These are phyloP conservation scores for Backusella australiensis DNA, from an alignment of 192 early-diverging fungal species.

Conservation along the genomic window DNA sequence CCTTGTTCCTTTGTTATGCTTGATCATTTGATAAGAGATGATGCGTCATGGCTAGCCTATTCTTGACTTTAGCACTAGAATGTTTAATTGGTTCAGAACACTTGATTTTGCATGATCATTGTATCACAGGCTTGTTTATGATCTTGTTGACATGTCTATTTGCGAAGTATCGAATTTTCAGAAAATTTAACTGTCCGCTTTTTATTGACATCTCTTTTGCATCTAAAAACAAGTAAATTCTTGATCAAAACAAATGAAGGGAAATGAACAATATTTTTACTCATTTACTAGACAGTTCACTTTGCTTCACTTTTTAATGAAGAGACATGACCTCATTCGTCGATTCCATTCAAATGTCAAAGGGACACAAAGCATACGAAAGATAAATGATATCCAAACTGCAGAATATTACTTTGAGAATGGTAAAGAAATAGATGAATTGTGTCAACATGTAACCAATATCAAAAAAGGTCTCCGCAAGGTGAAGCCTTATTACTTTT, in stretches of 20 bases:
- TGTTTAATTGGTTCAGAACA: neutral
- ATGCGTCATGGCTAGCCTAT: neutral
- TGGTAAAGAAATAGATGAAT: slow-evolving; percentile 27
- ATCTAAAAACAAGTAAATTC: too few species aligned
- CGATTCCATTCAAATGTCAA: neutral
- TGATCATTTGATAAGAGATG: neutral
- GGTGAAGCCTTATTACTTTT: slow-evolving; percentile 79
- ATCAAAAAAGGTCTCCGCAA: slow-evolving; percentile 55
- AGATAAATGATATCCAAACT: slow-evolving; percentile 12
- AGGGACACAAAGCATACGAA: neutral
- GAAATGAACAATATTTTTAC: too few species aligned
- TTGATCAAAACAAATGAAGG: too few species aligned
- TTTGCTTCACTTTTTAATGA: too few species aligned
- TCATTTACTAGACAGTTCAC: too few species aligned
- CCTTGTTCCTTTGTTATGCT: too few species aligned
- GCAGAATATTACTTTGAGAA: slow-evolving; percentile 57
- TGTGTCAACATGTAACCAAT: too few species aligned
- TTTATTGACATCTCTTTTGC: too few species aligned
- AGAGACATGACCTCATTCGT: too few species aligned
- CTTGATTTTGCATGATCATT: neutral
- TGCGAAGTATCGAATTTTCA: too few species aligned
- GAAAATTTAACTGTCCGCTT: too few species aligned
- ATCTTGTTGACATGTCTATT: too few species aligned
- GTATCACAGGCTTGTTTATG: neutral
- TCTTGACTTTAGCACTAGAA: neutral